Conservation (phyloP, 106 monocot species). For the Allium fistulosum region DNA sequence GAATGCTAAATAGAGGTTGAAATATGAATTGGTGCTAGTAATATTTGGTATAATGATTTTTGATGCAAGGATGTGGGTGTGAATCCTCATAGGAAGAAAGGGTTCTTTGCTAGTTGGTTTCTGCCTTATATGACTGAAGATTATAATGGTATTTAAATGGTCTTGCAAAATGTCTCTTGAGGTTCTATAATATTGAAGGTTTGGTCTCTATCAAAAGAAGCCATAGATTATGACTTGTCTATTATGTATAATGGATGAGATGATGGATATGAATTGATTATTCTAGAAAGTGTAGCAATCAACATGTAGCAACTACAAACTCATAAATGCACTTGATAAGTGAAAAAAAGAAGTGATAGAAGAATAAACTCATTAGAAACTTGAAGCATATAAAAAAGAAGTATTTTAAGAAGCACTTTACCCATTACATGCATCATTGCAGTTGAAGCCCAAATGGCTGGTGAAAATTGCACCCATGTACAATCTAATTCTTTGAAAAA, state of each 20-base stretch:
- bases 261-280: background rate
- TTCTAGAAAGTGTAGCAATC: too few species aligned
- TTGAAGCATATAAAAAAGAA: slow-evolving; percentile 27
- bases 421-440: slow-evolving; percentile 39
- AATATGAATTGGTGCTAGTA: slow-evolving; percentile 28
- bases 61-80: slow-evolving; percentile 59
- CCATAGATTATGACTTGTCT: too few species aligned
- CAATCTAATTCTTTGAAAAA: slow-evolving; percentile 29
- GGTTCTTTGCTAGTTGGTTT: slow-evolving; percentile 47
- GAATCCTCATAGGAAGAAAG: slow-evolving; percentile 48
- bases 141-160: slow-evolving; percentile 20
- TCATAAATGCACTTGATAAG: too few species aligned
- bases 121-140: slow-evolving; percentile 55
- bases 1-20: slow-evolving; percentile 37
- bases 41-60: slow-evolving; percentile 66
- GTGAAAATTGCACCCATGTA: slow-evolving; percentile 53
- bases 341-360: background rate
- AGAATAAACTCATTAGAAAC: slow-evolving; percentile 22
- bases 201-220: too few species aligned
- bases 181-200: too few species aligned
- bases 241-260: background rate
- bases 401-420: slow-evolving; percentile 4
- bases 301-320: too few species aligned
- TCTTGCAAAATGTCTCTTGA: too few species aligned
- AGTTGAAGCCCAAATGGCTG: slow-evolving; percentile 65